These are phyloP conservation scores for Dactylellina drechsleri DNA, from an alignment of 2,329 filamentous ascomycete species.

Conservation along the genomic window DNA sequence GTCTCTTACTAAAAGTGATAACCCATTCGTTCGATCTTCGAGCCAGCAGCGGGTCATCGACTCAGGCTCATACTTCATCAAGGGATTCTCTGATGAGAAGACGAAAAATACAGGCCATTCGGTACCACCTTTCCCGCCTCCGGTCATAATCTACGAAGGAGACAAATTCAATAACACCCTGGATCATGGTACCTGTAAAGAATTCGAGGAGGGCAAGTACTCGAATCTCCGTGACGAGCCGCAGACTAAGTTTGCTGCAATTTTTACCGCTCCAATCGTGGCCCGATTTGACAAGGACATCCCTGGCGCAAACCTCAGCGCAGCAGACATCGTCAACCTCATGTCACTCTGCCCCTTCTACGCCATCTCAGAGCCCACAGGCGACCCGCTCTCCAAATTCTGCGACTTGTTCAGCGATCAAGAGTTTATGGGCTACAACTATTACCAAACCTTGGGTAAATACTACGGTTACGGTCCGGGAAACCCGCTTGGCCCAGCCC, in stretches of 20 bases:
- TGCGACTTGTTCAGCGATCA: conserved; percentile 77
- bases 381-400: conserved; percentile 72
- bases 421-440: conserved; percentile 84
- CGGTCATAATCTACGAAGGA: conserved; percentile 73
- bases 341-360: conserved; percentile 93
- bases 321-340: conserved; percentile 72
- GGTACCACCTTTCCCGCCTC: conserved; percentile 64
- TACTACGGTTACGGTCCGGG: conserved; percentile 84
- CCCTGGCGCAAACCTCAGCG: conserved; percentile 71
- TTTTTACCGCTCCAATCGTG: conserved; percentile 76
- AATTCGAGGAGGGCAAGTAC: conserved; percentile 72
- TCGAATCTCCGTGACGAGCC: conserved; percentile 66
- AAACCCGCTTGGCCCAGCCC: conserved; percentile 80
- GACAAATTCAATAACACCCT: conserved; percentile 80
- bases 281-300: conserved; percentile 75
- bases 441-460: conserved; percentile 81
- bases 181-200: conserved; percentile 75
- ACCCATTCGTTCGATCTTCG: conserved; percentile 78
- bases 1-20: conserved; percentile 68
- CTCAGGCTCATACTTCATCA: conserved; percentile 79
- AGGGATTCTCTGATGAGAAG: conserved; percentile 75
- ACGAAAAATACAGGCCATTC: conserved; percentile 61
- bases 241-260: conserved; percentile 69
- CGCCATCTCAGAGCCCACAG: conserved; percentile 73
- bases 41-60: conserved; percentile 76